Base-by-base conservation (phyloP, 2,329 filamentous ascomycete species). In the Cryphonectria naterciae region DNA sequence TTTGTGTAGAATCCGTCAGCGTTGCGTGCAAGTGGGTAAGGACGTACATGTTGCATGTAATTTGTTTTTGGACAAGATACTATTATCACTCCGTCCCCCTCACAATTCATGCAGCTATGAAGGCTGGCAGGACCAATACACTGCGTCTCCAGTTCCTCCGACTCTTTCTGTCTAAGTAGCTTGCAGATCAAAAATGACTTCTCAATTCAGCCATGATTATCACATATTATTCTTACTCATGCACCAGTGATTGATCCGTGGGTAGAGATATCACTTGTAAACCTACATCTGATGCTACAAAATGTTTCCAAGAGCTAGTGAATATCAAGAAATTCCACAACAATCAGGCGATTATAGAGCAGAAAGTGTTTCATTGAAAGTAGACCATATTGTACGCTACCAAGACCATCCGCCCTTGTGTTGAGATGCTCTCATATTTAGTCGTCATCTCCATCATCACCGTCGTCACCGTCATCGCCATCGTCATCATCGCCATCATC, bases 371-470 rank as follows among this genome's bases (percentile, higher is more conserved):
- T 32, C 28, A 32, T 58, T 58, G 54, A 6, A 35, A 35, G 54
- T 58, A 32, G 54, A 58, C 54, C 13, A 58, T 19, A 32, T 17
- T 58, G 28, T 58, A 58, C 25, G 28, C 54, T 58, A 58, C 54
- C 15, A 32, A 58, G 54, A 58, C 54, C 13, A 58, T 19, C 54
- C 15, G 25, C 28, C 15, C 10, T 28, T 19, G 13, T 7, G 54
- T 32, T 8, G 13, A n/a, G 22, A n/a, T 22, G 8, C n/a, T 8
- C 46, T 19, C 54, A 19, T 17, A 22, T 64, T 39, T n/a, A 49
- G 10, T 49, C 46, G 17, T 68, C 66, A 52, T 68, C 66, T 39
- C 60, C 52, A 25, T 68, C 66, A 52, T 68, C 66, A 0, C 39
- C 66, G 25, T 68, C 52, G 37, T 61, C 54, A 0, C 39, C 66